Conservation (phyloP, 176 grass and related monocot species). For the Hordeum marinum region DNA sequence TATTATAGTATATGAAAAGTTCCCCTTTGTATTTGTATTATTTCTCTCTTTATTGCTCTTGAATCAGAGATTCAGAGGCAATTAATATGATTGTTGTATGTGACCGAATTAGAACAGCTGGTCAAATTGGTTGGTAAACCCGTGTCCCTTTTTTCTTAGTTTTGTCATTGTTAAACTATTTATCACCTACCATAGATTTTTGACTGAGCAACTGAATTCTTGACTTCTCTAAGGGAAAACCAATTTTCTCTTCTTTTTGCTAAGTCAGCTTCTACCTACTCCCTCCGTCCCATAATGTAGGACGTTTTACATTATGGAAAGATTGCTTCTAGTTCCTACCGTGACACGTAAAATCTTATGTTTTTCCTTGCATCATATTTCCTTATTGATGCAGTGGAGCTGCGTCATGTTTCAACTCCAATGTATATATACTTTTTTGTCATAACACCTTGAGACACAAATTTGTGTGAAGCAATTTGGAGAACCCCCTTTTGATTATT, state of each 20-base stretch:
- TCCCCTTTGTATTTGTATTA: background rate
- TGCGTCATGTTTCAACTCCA: background rate
- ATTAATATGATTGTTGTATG: background rate
- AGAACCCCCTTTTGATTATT: background rate
- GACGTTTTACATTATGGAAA: too few species aligned
- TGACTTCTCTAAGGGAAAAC: background rate
- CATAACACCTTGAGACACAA: background rate
- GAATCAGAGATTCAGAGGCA: slow-evolving; percentile 16
- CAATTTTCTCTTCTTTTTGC: background rate
- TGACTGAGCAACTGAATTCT: background rate
- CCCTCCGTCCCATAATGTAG: too few species aligned
- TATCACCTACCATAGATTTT: background rate
- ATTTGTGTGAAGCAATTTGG: background rate
- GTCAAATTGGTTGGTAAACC: background rate
- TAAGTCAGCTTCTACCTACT: background rate
- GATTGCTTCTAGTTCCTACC: background rate
- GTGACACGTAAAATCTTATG: background rate
- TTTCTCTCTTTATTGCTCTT: background rate
- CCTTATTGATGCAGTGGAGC: background rate
- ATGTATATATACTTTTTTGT: background rate
- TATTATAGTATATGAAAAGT: slow-evolving; percentile 16
- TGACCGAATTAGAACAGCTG: background rate
- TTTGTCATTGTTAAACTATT: background rate
- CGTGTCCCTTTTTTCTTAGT: background rate
- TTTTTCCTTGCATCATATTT: slow-evolving; percentile 9